Base-by-base conservation (phyloP, 176 grass and related monocot species). In the Chrysopogon serrulatus region DNA sequence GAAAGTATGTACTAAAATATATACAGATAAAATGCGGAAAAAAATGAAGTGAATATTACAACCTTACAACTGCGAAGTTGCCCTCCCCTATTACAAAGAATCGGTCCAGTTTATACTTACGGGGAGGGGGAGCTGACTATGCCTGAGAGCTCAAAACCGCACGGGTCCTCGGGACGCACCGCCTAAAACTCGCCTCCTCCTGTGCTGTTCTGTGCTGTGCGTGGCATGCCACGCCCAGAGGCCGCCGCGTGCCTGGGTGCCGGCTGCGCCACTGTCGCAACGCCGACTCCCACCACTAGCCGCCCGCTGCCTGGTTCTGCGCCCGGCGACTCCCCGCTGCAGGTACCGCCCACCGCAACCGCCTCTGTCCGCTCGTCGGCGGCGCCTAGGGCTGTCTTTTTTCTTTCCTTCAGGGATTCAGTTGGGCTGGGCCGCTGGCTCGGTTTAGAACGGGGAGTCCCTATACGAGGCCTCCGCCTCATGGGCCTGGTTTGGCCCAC, bases 401-500 rank as follows among this genome's bases (percentile, higher is more conserved):
- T 54, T 54, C 2, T 27, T 12, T 13, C 10, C 56, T 60, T 60
- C n/a, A 11, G 56, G 10, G 10, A 27, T 60, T 34, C 62, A 65
- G 8, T 65, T 65, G 63, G 63, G 31, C 63, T 65, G 63, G 63
- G 63, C 63, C 63, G 10, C 11, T 84, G 89, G 44, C 62, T 24
- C 23, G 54, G 53, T n/a, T 54, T 56, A n/a, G 53, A 56, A 56
- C 48, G 48, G 48, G 18, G 1, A 5, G 7, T 51, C 48, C 13
- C 48, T 51, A 51, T 51, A 51, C 6, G 23, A 56, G 53, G 53
- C 53, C 53, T 23, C 53, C 21, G 0, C n/a, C 57, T 61, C 57
- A 61, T 61, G 57, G 57, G 57, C 87, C 87, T 32, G 86, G 76
- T 16, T 90, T 88, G 32, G 28, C 88, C 91, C 36, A 88, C 78